Evolutionary conservation across 768 basidiomycete species (phyloP).

Genomic region (Termitomyces sp.): DNA sequence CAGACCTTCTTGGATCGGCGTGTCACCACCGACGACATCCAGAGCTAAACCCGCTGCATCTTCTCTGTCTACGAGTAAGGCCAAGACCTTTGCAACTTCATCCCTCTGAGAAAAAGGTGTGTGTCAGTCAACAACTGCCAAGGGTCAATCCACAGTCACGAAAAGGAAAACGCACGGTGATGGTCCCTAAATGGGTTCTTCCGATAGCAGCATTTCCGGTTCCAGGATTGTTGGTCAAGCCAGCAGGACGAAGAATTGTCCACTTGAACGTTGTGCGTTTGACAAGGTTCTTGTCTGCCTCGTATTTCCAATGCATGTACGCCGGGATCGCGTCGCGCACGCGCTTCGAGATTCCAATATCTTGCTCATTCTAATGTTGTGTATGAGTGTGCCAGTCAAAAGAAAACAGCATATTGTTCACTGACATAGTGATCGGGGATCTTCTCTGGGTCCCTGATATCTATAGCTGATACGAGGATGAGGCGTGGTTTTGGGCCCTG

Average conservation of each 20-base stretch:
- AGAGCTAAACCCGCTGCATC: constrained; percentile 53
- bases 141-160: not conserved
- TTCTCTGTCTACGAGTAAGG: constrained; percentile 41
- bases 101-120: constrained; percentile 22
- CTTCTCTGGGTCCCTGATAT: constrained; percentile 45
- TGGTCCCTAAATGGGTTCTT: constrained; percentile 39
- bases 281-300: constrained; percentile 42
- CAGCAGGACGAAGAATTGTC: constrained; percentile 66
- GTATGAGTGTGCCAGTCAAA: not conserved
- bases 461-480: constrained; percentile 55
- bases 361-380: constrained; percentile 35
- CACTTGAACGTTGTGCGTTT: constrained; percentile 54
- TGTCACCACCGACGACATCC: constrained; percentile 54
- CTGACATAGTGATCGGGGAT: constrained; percentile 49
- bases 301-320: constrained; percentile 46
- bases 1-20: constrained; percentile 39
- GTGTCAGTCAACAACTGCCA: not conserved
- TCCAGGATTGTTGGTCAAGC: constrained; percentile 43
- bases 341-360: constrained; percentile 34
- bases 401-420: not conserved
- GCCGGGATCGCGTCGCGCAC: constrained; percentile 38
- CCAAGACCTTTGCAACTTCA: constrained; percentile 50
- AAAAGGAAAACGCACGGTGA: constrained; percentile 35
- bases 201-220: constrained; percentile 50
- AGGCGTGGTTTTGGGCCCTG: constrained; percentile 44